A percentile compares a stretch with the other conserved stretches of the same genome.
Evolutionary conservation across 352 stramenopile species (phyloP).

Genomic region (Phytophthora chlamydospora): DNA sequence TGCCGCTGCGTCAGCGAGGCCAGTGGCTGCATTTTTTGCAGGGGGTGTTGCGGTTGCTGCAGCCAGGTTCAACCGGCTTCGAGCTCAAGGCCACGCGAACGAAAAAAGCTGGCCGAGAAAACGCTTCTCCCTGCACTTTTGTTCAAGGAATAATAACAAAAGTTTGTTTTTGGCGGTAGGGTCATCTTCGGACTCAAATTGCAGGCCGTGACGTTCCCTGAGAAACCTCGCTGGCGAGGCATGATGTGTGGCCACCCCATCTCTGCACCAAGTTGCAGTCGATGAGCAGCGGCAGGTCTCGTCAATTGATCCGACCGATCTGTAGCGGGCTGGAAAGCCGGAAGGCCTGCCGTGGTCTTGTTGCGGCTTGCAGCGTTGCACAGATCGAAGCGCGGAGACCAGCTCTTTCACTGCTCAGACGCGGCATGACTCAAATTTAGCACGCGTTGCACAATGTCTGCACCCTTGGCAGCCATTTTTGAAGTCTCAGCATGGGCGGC

Average conservation of each 20-base stretch:
- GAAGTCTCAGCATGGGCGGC: constrained; percentile 7
- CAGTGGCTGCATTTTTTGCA: too few relatives aligned
- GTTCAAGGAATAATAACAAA: background rate
- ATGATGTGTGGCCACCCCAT: constrained; percentile 9
- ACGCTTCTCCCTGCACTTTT: too few relatives aligned
- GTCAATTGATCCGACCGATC: background rate
- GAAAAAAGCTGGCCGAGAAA: too few relatives aligned
- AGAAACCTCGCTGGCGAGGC: constrained; percentile 16
- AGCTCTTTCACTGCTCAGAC: too few relatives aligned
- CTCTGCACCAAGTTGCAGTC: constrained; percentile 6
- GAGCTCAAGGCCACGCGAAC: too few relatives aligned
- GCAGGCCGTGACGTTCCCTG: constrained; percentile 17
- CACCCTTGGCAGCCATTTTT: constrained; percentile 4
- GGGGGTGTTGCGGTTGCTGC: too few relatives aligned
- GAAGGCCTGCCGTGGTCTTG: too few relatives aligned
- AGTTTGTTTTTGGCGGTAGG: constrained; percentile 1
- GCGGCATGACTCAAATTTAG: constrained; percentile 6
- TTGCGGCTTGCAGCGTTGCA: too few relatives aligned
- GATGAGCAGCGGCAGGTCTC: constrained; percentile 6
- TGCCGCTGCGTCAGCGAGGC: too few relatives aligned
- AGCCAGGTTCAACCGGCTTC: too few relatives aligned
- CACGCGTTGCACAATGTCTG: background rate
- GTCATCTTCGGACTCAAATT: background rate
- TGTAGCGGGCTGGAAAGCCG: too few relatives aligned
- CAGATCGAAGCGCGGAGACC: too few relatives aligned